Percentiles rank a stretch among this genome's conserved stretches.
Conservation (phyloP, 2,329 filamentous ascomycete genomes). For the Colletotrichum zoysiae region DNA sequence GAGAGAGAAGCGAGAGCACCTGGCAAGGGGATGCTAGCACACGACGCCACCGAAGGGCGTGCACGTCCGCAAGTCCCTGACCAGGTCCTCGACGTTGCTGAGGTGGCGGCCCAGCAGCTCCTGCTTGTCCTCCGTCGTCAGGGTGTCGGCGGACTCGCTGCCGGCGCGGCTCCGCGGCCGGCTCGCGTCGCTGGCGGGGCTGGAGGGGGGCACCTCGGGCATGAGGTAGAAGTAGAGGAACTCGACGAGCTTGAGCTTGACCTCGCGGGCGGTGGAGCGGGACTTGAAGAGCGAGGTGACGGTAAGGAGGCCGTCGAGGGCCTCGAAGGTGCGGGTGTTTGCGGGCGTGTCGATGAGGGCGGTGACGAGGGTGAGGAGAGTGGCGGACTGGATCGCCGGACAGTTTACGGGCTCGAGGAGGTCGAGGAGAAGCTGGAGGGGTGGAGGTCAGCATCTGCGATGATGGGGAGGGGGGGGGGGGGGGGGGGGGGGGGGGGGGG, state of each 20-base stretch:
- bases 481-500: too few relatives aligned
- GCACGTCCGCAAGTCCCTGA: conserved; percentile 84
- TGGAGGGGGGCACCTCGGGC: conserved; percentile 77
- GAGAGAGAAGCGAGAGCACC: conserved; percentile 12
- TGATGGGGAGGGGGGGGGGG: too few relatives aligned
- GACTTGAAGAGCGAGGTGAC: conserved; percentile 95
- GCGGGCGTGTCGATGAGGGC: conserved; percentile 86
- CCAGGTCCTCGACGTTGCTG: conserved; percentile 85
- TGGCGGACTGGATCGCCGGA: conserved; percentile 90
- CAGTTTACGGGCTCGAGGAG: conserved; percentile 94
- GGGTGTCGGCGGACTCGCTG: conserved; percentile 61
- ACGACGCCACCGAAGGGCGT: conserved; percentile 78
- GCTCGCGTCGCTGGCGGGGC: conserved; percentile 55
- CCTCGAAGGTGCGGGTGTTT: conserved; percentile 93
- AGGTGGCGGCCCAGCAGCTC: conserved; percentile 80
- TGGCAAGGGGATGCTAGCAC: conserved; percentile 50
- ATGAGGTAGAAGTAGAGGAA: conserved; percentile 99
- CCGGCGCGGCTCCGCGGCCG: conserved; percentile 51
- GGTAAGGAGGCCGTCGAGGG: conserved; percentile 89
- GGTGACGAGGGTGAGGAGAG: conserved; percentile 89
- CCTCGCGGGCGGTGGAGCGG: conserved; percentile 84
- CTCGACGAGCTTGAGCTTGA: conserved; percentile 96
- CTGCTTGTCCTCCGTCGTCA: conserved; percentile 85
- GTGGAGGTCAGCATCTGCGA: not conserved
- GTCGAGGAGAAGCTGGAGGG: conserved; percentile 81